A percentile compares a stretch with the other conserved stretches of the same genome.
Evolutionary conservation across 176 grass and related monocot species (phyloP).

Genomic region (Triticum dicoccoides): DNA sequence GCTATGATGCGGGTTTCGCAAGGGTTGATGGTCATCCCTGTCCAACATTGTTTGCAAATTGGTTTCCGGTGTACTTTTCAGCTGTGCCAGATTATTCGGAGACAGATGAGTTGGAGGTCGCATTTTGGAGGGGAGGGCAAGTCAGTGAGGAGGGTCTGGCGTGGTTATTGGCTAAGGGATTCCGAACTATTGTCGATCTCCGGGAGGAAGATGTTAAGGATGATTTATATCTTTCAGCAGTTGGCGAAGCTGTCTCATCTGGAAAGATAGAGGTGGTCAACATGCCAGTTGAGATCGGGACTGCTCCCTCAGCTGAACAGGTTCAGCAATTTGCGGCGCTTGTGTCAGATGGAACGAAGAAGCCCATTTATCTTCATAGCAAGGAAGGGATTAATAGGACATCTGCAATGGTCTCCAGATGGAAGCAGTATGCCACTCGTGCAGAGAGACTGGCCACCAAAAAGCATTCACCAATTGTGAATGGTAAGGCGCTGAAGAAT

Average conservation of each 20-base stretch:
- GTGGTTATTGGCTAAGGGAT: conserved; percentile 74
- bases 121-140: conserved; percentile 97
- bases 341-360: conserved; percentile 60
- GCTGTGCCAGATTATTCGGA: conserved; percentile 44
- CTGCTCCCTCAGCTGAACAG: conserved; percentile 68
- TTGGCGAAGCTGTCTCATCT: conserved; percentile 62
- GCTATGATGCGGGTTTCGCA: conserved; percentile 86
- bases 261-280: conserved; percentile 85
- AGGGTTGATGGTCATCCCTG: conserved; percentile 71
- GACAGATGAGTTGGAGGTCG: conserved; percentile 64
- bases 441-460: conserved; percentile 43
- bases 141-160: conserved; percentile 74
- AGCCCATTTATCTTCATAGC: conserved; percentile 90
- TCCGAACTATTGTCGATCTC: conserved; percentile 91
- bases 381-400: conserved; percentile 82
- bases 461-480: conserved; percentile 34
- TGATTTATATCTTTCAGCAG: conserved; percentile 55
- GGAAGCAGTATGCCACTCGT: conserved; percentile 79
- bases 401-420: conserved; percentile 97
- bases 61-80: conserved; percentile 68
- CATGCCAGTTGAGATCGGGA: conserved; percentile 83
- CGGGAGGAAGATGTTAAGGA: conserved; percentile 69
- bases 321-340: conserved; percentile 73
- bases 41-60: conserved; percentile 91
- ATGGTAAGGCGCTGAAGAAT: conserved; percentile 52